Base-by-base conservation (phyloP, 441 rosid species). In the Brassica balearica region DNA sequence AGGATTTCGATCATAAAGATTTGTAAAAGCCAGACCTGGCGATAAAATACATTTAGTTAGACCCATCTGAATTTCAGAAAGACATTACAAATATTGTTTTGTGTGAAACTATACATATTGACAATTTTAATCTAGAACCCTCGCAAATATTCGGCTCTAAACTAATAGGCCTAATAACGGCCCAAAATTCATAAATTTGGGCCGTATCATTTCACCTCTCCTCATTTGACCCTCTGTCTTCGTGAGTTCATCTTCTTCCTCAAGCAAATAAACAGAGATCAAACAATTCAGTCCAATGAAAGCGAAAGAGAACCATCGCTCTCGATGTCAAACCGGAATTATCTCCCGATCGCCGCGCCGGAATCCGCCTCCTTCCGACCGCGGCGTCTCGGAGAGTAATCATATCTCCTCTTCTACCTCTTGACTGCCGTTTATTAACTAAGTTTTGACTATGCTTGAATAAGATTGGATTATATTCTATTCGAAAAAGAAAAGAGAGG, bases 321-420 rank as follows among this genome's bases (percentile, higher is more conserved):
- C 73, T 17, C 73, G 15, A 78, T 72, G 56, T 14, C 48, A 14
- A 64, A 58, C 81, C 67, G 68, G 3, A 1, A 64, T 1, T 19
- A 53, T 68, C 53, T 48, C 48, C 75, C 71, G 19, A 69, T 63
- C 69, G 6, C 58, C 56, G 10, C 43, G 2, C 64, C 43, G 71
- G 66, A 51, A 71, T 0, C 8, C 9, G 2, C 10, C 25, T 41
- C 38, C 58, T 15, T 72, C 8, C 11, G 6, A 41, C 22, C 65
- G 70, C 71, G 51, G 22, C 23, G 62, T 70, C 10, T 22, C 20
- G 8, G 8, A 6, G 2, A 78, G 81, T 59, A 43, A 59, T 34
- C 19, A 22, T 48, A 10, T 20, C 12, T 69, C 5, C 1, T 48
- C 17, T 12, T 12, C 19, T 17, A 17, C 19, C 19, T 17, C 19